phyloP scores from a whole-genome alignment of 257 asterid genomes.

The Gynochthodes officinalis region DNA sequence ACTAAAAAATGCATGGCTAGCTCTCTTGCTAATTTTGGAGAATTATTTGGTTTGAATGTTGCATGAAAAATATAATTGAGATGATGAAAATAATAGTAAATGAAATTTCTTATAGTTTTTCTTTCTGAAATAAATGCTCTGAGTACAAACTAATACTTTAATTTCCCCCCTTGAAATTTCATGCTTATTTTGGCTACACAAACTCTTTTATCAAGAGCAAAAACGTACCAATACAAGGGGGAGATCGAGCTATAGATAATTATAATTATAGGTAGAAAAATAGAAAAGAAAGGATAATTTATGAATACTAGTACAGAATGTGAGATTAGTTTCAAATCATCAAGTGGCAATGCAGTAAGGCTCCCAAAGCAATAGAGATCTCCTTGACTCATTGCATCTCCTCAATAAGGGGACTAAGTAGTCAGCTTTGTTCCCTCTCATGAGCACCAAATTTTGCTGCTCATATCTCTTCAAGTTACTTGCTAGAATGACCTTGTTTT shows the following conservation, averaged over 20 bases:
- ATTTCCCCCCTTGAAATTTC: constrained; percentile 4
- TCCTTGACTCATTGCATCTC: constrained; percentile 65
- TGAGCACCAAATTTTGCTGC: constrained; percentile 41
- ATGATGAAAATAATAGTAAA: too few species aligned
- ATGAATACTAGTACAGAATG: too few species aligned
- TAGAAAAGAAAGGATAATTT: neutral
- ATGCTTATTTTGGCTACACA: constrained; percentile 21
- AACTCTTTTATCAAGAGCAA: constrained; percentile 19
- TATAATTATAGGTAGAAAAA: neutral
- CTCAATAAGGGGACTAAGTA: constrained; percentile 36
- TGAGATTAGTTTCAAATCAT: constrained; percentile 26
- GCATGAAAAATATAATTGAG: too few species aligned
- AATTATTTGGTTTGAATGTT: too few species aligned
- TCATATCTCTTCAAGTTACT: constrained; percentile 22
- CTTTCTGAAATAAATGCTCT: constrained; percentile 1
- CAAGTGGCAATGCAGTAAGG: constrained; percentile 79
- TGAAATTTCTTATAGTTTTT: too few species aligned
- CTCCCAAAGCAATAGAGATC: constrained; percentile 49
- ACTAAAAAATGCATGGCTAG: too few species aligned
- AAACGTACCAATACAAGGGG: constrained; percentile 17
- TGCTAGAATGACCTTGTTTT: constrained; percentile 5
- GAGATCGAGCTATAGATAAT: neutral
- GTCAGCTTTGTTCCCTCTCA: constrained; percentile 43
- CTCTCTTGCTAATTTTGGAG: too few species aligned
- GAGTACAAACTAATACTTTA: constrained; percentile 5